A percentile compares a stretch with the other conserved stretches of the same genome.
Evolutionary conservation across 164 flowering plant genomes (phyloP).

Genomic region (Annona squamosa): DNA sequence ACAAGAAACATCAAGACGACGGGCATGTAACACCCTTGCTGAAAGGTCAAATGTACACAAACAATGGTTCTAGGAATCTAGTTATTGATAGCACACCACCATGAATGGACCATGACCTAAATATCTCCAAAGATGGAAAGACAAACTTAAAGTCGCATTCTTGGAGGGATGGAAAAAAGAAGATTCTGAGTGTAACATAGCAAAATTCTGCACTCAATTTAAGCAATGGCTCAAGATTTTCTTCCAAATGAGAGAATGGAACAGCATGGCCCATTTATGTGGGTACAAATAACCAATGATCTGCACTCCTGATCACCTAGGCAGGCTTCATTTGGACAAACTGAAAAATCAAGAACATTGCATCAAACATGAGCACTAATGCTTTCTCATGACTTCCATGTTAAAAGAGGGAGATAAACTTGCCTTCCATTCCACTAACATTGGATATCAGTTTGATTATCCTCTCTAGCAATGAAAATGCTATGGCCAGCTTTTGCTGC

Average conservation of each 20-base stretch:
- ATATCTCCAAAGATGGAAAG: neutral
- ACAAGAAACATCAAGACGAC: no score
- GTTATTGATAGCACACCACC: neutral
- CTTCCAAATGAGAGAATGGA: neutral
- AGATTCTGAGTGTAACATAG: neutral
- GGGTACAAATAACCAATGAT: neutral
- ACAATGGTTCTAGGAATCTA: neutral
- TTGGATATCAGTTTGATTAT: constrained; percentile 64
- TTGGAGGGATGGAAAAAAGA: neutral
- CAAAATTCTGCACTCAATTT: neutral
- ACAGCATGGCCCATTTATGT: neutral
- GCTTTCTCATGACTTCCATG: neutral
- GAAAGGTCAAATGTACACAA: neutral
- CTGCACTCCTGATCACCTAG: neutral
- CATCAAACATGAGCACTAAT: neutral
- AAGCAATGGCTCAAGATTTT: neutral
- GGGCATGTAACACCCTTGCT: no score
- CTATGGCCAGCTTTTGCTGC: constrained; percentile 51
- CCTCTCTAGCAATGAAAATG: constrained; percentile 72
- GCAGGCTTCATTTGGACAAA: neutral
- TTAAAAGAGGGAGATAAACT: neutral
- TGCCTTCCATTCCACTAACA: constrained; percentile 50
- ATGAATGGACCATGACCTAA: neutral
- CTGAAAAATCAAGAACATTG: neutral
- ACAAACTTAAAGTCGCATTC: neutral